phyloP scores from a whole-genome alignment of 768 basidiomycete genomes.

The Rhizopogon roseolus region DNA sequence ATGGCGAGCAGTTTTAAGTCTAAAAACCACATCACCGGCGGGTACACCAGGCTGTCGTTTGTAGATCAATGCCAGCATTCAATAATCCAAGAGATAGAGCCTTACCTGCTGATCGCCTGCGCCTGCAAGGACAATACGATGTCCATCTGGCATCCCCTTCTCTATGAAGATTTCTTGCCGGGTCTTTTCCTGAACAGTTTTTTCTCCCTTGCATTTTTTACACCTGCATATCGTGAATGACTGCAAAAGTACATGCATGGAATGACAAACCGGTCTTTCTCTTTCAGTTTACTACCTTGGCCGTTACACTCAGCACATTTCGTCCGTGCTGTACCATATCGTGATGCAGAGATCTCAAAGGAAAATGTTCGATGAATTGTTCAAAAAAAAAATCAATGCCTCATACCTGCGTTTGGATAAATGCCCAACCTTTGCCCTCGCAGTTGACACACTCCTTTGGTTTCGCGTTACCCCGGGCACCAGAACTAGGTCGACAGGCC shows the following conservation, averaged over 20 bases:
- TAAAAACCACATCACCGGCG: constrained; percentile 88
- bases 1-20: constrained; percentile 64
- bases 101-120: constrained; percentile 87
- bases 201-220: constrained; percentile 91
- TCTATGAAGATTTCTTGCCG: constrained; percentile 85
- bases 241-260: neutral
- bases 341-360: constrained; percentile 37
- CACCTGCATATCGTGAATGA: constrained; percentile 48
- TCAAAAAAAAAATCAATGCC: neutral
- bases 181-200: constrained; percentile 82
- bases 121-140: constrained; percentile 84
- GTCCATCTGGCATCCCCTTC: constrained; percentile 78
- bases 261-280: constrained; percentile 70
- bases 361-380: neutral
- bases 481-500: constrained; percentile 47
- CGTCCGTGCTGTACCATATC: constrained; percentile 46
- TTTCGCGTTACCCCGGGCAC: constrained; percentile 80
- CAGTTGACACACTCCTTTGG: constrained; percentile 79
- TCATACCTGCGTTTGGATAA: constrained; percentile 48
- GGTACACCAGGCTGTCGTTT: constrained; percentile 71
- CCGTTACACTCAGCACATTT: constrained; percentile 71
- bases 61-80: neutral
- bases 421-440: constrained; percentile 78
- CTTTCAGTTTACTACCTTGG: constrained; percentile 64
- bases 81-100: neutral